Evolutionary conservation across 495 filamentous ascomycete genomes (phyloP).

Genomic region (Podospora fimiseda): DNA sequence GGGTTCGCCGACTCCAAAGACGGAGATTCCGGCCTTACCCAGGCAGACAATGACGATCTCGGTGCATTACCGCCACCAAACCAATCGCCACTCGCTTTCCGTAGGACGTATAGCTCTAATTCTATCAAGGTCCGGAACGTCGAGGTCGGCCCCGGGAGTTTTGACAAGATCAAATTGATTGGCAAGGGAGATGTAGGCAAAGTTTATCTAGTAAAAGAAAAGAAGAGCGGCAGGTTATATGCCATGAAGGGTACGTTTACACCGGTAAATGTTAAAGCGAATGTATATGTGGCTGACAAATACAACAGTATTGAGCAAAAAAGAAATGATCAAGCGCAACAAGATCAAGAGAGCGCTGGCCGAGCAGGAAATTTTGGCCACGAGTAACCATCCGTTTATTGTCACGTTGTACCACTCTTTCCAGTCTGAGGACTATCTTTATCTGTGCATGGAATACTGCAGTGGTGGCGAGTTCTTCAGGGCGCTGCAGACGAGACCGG

Average conservation of each 20-base stretch:
- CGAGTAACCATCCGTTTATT: conserved; percentile 98
- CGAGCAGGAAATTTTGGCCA: conserved; percentile 96
- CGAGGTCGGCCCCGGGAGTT: conserved; percentile 90
- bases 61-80: conserved; percentile 40
- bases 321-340: conserved; percentile 99
- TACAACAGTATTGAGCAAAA: conserved; percentile 83
- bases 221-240: conserved; percentile 90
- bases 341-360: conserved; percentile 98
- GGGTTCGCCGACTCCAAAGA: conserved; percentile 40
- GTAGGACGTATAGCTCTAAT: conserved; percentile 96
- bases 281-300: neutral
- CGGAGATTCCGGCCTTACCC: conserved; percentile 11
- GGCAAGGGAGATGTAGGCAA: conserved; percentile 98
- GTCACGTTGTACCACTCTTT: conserved; percentile 98
- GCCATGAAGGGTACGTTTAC: conserved; percentile 86
- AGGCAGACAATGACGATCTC: conserved; percentile 24
- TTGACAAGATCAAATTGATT: conserved; percentile 99
- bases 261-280: neutral
- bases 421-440: conserved; percentile 96
- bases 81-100: conserved; percentile 60
- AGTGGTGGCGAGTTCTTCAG: conserved; percentile 97
- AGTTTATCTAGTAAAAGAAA: conserved; percentile 94
- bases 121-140: conserved; percentile 97
- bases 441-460: conserved; percentile 99
- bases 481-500: conserved; percentile 91